A percentile compares a stretch with the other conserved stretches of the same genome.
Evolutionary conservation across 495 filamentous ascomycete genomes (phyloP).

Genomic region (Durotheca rogersii): DNA sequence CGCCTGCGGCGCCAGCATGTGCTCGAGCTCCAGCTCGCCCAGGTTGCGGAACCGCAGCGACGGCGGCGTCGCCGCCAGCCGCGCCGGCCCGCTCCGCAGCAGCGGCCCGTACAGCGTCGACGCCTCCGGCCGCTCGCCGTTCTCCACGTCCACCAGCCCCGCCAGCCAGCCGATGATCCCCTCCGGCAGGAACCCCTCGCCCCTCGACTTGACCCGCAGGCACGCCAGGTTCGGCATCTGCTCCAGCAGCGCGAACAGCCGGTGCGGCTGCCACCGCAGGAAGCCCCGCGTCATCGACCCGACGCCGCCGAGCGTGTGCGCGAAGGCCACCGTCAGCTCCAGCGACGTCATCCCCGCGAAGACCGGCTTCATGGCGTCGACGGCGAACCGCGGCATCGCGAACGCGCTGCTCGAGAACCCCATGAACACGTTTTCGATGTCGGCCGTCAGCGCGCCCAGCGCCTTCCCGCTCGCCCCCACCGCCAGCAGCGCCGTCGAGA

Average conservation of each 20-base stretch:
- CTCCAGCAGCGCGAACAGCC: conserved; percentile 26
- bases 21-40: conserved; percentile 12
- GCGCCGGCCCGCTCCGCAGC: neutral
- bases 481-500: conserved; percentile 23
- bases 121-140: neutral
- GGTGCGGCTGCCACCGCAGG: conserved; percentile 27
- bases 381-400: conserved; percentile 14
- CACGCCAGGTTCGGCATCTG: conserved; percentile 23
- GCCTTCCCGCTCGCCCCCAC: conserved; percentile 14
- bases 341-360: conserved; percentile 17
- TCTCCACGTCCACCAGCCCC: conserved; percentile 8
- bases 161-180: conserved; percentile 29
- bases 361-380: conserved; percentile 4
- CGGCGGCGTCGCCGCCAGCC: neutral
- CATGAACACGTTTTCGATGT: conserved; percentile 20
- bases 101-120: neutral
- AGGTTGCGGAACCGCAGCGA: conserved; percentile 12
- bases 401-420: conserved; percentile 32
- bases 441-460: conserved; percentile 12
- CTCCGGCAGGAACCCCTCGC: conserved; percentile 13
- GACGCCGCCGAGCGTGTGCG: conserved; percentile 23
- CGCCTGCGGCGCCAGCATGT: conserved; percentile 20
- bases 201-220: conserved; percentile 22
- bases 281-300: conserved; percentile 22
- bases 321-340: conserved; percentile 28